Base-by-base conservation (phyloP, 2,329 filamentous ascomycete species). In the Beauveria rudraprayagi region DNA sequence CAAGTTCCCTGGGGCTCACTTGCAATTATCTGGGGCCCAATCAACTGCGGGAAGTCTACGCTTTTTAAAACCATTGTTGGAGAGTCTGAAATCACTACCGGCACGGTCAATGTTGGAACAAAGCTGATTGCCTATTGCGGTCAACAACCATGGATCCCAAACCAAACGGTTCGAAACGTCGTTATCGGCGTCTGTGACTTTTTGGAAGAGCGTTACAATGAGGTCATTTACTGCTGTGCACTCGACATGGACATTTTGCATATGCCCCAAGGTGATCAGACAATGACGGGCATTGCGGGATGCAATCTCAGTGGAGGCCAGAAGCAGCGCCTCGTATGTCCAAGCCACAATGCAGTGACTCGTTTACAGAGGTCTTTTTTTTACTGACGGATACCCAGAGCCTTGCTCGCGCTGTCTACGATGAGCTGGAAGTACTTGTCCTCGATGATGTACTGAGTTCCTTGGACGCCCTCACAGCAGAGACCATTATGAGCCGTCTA, bases 281-380 rank as follows among this genome's bases (percentile, higher is more conserved):
- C 17, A 9, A 37, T 51, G 46, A 26, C 40, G 1, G 60, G 60
- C 3, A 61, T 41, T n/a, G 52, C 37, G 1, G 60, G 60, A 2
- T 61, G 52, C n/a, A 61, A 56, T 17, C 46, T 61, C 3, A 61
- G 60, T 17, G 53, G 60, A 8, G 60, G 60, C 5, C 60, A 61
- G 17, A 61, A 57, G 11, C 60, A 61, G 22, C 60, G 60, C 5
- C 16, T 61, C 11, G 53, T 62, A 55, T 43, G 54, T 52, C 47
- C 47, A n/a, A 30, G 47, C 11, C 16, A 17, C 11, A 17, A 24
- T 14, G 3, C 11, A 24, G 19, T 22, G 14, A 10, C 19, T 26
- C 7, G 30, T 24, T 50, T 50, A 50, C 16, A 28, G 14, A 24
- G 22, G 22, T 22, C 22, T 30, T 30, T 30, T 3, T 11, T 30